phyloP scores from a whole-genome alignment of 1,139 yeast species.

The Kodamaea arcana region DNA sequence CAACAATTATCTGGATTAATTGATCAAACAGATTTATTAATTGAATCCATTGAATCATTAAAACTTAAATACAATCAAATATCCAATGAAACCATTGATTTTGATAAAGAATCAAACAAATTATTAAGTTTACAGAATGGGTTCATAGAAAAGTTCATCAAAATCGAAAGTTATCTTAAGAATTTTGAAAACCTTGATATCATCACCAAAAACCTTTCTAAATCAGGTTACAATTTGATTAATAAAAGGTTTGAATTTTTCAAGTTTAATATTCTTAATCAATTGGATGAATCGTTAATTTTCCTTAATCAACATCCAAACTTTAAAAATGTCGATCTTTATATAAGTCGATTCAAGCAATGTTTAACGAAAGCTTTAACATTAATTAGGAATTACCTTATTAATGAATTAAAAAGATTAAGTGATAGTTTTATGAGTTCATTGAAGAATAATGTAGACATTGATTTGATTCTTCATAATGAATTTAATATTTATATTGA shows the following conservation, averaged over 20 bases:
- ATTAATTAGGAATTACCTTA: slow-evolving; percentile 64
- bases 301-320: slow-evolving; percentile 37
- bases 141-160: slow-evolving; percentile 40
- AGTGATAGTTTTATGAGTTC: slow-evolving; percentile 36
- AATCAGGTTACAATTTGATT: slow-evolving; percentile 60
- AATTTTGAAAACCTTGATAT: slow-evolving; percentile 69
- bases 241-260: slow-evolving; percentile 34
- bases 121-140: slow-evolving; percentile 50
- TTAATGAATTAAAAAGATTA: slow-evolving; percentile 47
- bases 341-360: slow-evolving; percentile 71
- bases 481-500: slow-evolving; percentile 40
- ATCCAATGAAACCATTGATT: slow-evolving; percentile 55
- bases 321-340: slow-evolving; percentile 68
- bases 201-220: slow-evolving; percentile 64
- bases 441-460: slow-evolving; percentile 11
- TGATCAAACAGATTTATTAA: slow-evolving; percentile 37
- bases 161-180: slow-evolving; percentile 50
- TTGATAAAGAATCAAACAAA: slow-evolving; percentile 55
- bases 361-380: slow-evolving; percentile 83
- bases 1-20: slow-evolving; percentile 35
- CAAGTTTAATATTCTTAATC: slow-evolving; percentile 38
- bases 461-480: slow-evolving; percentile 45
- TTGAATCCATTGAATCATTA: slow-evolving; percentile 39
- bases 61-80: slow-evolving; percentile 53
- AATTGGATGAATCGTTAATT: slow-evolving; percentile 52